Evolutionary conservation across 805 yeast species (phyloP), one percentile per base, ranked within the genome.

Genomic region (Yamadazyma phyllophila): DNA sequence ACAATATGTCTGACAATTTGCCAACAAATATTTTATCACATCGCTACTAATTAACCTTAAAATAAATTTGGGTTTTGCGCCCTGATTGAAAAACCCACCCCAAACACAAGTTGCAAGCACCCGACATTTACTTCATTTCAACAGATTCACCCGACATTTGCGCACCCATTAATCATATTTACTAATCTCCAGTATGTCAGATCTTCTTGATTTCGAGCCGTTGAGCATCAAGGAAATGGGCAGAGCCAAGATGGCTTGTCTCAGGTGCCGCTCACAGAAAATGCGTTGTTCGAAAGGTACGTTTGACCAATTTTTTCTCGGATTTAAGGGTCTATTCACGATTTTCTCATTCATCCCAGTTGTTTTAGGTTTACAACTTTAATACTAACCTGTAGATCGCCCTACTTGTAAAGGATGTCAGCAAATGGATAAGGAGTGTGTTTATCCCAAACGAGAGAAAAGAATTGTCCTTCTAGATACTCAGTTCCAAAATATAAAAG

Each of bases 251-350:
- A 36, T 48, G 46, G 51, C 51, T 4, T 45, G 51, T 34, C 36
- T 45, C 11, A 36, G 51, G n/a, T 48, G 51, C 26, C 30, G 51
- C 10, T 26, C 46, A 7, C 51, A 48, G 14, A 48, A 48, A 26
- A 48, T 48, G 51, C 41, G 36, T 26, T 48, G 51, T 20, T 41
- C 48, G 10, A 48, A 48, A 42, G 48, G 51, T 48, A 41, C 29
- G 51, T 45, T n/a, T 12, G 12, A 13, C 4, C 36, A 17, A 38
- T 9, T 14, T 26, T 10, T 14, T 9, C 24, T 16, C 11, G 20
- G 24, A 20, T 27, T 36, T 36, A 9, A 32, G 17, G 35, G 30
- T 33, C 29, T 20, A 20, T 17, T 20, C 11, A 5, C 9, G 31
- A n/a, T 29, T 29, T 29, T 29, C 13, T n/a, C 13, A 29, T 10